Conservation (phyloP, 768 basidiomycete species). For the Collybiopsis luxurians region DNA sequence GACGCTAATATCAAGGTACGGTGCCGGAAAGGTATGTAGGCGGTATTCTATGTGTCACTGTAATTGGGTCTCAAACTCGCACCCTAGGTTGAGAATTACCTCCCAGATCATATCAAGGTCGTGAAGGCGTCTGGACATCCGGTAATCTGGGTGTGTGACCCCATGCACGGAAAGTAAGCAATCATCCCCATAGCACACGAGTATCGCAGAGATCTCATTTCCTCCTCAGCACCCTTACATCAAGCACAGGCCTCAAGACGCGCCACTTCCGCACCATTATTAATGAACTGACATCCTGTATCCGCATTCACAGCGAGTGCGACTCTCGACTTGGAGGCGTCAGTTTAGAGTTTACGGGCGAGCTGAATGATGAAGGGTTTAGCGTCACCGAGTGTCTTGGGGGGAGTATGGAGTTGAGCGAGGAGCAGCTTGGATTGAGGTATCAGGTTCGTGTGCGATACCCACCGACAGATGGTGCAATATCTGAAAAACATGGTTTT, state of each 20-base stretch:
- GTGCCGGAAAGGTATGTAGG: slow-evolving; percentile 69
- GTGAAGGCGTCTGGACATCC: slow-evolving; percentile 82
- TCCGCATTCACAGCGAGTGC: slow-evolving; percentile 74
- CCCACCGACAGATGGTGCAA: too few species aligned
- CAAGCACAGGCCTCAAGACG: slow-evolving; percentile 81
- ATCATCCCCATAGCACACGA: too few species aligned
- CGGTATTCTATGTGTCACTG: not conserved
- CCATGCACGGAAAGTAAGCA: slow-evolving; percentile 98
- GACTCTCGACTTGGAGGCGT: slow-evolving; percentile 80
- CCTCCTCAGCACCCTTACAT: slow-evolving; percentile 70
- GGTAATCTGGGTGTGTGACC: slow-evolving; percentile 94
- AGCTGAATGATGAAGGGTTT: slow-evolving; percentile 86
- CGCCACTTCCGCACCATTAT: slow-evolving; percentile 89
- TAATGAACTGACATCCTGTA: slow-evolving; percentile 76
- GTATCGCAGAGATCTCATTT: not conserved
- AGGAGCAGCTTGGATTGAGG: slow-evolving; percentile 82
- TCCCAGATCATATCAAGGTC: slow-evolving; percentile 77
- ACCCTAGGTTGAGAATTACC: slow-evolving; percentile 65
- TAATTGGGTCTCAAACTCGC: not conserved
- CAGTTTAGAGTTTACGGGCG: slow-evolving; percentile 90
- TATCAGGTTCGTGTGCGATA: slow-evolving; percentile 61
- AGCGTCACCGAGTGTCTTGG: slow-evolving; percentile 97
- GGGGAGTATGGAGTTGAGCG: slow-evolving; percentile 91
- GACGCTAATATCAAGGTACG: slow-evolving; percentile 92
- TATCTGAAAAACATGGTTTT: too few species aligned